Percentiles rank a stretch among this genome's conserved stretches.
Evolutionary conservation across 805 yeast species (phyloP).

Genomic region (Candida loeiensis): DNA sequence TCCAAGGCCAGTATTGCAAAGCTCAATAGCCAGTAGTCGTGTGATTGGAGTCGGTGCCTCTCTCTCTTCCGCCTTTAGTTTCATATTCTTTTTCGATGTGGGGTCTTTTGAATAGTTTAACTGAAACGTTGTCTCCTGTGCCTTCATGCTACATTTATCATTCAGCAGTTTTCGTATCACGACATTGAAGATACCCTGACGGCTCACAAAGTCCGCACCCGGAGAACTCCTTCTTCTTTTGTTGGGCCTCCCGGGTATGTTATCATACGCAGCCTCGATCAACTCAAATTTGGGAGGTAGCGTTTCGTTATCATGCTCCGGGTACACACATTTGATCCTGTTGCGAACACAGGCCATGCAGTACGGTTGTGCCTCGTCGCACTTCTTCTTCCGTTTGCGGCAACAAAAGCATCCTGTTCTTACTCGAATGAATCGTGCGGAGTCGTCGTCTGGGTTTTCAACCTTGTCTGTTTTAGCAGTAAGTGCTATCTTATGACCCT

Average conservation of each 20-base stretch:
- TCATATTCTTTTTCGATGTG: background rate
- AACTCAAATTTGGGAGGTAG: conserved; percentile 8
- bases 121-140: background rate
- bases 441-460: conserved; percentile 1
- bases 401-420: conserved; percentile 15
- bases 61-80: background rate
- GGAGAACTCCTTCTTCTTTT: background rate
- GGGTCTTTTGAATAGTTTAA: too few species aligned
- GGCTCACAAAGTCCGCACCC: conserved; percentile 4
- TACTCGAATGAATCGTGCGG: conserved; percentile 7
- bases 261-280: conserved; percentile 6
- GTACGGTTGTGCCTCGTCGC: conserved; percentile 14
- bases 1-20: too few species aligned
- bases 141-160: conserved; percentile 1
- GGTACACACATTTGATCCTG: conserved; percentile 13
- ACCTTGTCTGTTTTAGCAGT: too few species aligned
- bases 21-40: too few species aligned
- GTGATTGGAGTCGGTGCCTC: too few species aligned
- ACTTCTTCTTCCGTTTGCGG: conserved; percentile 16
- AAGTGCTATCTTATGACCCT: too few species aligned
- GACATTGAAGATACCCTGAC: conserved; percentile 6
- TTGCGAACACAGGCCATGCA: conserved; percentile 14
- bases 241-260: conserved; percentile 6
- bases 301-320: conserved; percentile 10
- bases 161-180: conserved; percentile 5